phyloP scores from a whole-genome alignment of 495 filamentous ascomycete species.

The Melanomma pulvis-pyrius region DNA sequence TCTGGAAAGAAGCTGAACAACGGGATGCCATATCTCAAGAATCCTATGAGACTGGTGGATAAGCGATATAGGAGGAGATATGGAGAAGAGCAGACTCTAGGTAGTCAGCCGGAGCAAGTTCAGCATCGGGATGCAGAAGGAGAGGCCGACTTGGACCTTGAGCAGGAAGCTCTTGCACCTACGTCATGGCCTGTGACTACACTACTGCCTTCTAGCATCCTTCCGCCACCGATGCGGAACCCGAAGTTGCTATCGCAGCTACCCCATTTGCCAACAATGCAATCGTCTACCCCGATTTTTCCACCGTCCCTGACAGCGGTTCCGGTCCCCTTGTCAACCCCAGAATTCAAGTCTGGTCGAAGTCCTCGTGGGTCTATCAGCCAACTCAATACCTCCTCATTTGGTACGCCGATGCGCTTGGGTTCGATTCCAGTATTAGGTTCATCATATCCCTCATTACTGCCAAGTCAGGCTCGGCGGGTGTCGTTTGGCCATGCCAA shows the following conservation, averaged over 20 bases:
- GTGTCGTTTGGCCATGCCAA: background rate
- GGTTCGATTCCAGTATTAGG: background rate
- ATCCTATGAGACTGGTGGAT: constrained; percentile 39
- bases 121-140: constrained; percentile 7
- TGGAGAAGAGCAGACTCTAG: background rate
- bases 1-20: constrained; percentile 39
- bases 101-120: background rate
- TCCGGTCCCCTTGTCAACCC: background rate
- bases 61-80: constrained; percentile 9
- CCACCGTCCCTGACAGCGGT: background rate
- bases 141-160: constrained; percentile 5
- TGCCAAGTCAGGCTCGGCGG: background rate
- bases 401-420: background rate
- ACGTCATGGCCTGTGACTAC: background rate
- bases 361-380: background rate
- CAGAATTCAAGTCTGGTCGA: background rate
- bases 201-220: background rate
- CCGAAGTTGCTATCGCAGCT: background rate
- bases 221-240: background rate
- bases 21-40: constrained; percentile 31
- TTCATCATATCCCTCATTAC: background rate
- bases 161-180: background rate
- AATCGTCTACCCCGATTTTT: background rate
- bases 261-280: too few species aligned
- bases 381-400: background rate